These are phyloP conservation scores for Aspergillus alliaceus DNA, from an alignment of 2,329 filamentous ascomycete species.

Conservation along the genomic window DNA sequence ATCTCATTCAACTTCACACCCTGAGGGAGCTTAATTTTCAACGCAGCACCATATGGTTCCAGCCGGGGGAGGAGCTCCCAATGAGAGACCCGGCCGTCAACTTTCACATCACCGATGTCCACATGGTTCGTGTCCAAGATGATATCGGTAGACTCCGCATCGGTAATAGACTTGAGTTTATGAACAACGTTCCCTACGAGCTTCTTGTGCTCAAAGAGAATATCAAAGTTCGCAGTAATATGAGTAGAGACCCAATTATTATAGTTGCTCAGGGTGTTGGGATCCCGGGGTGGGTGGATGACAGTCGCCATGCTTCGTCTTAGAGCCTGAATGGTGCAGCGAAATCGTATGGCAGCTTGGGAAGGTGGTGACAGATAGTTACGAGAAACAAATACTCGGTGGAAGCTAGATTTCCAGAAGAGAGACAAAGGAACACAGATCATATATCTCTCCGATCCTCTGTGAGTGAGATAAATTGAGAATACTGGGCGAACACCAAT, in stretches of 20 bases:
- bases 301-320: constrained; percentile 39
- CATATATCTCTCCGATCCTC: not conserved
- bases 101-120: constrained; percentile 68
- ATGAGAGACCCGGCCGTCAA: constrained; percentile 63
- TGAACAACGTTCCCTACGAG: constrained; percentile 76
- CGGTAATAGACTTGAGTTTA: constrained; percentile 73
- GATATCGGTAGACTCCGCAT: constrained; percentile 72
- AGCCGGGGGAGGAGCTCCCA: constrained; percentile 71
- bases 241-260: constrained; percentile 82
- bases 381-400: not conserved
- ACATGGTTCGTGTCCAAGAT: constrained; percentile 87
- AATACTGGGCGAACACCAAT: not conserved
- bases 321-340: constrained; percentile 5
- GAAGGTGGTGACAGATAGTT: not conserved
- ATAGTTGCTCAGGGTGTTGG: constrained; percentile 91
- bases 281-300: constrained; percentile 64
- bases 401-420: constrained; percentile 8
- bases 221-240: constrained; percentile 75
- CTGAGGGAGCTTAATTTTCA: constrained; percentile 50
- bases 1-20: constrained; percentile 47
- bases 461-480: not conserved
- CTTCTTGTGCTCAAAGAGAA: constrained; percentile 78
- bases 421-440: not conserved
- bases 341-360: constrained; percentile 5
- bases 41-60: constrained; percentile 64